A percentile compares a stretch with the other conserved stretches of the same genome.
These are phyloP conservation scores for Nemania sp. DNA, from an alignment of 2,329 filamentous ascomycete genomes.

Conservation along the genomic window DNA sequence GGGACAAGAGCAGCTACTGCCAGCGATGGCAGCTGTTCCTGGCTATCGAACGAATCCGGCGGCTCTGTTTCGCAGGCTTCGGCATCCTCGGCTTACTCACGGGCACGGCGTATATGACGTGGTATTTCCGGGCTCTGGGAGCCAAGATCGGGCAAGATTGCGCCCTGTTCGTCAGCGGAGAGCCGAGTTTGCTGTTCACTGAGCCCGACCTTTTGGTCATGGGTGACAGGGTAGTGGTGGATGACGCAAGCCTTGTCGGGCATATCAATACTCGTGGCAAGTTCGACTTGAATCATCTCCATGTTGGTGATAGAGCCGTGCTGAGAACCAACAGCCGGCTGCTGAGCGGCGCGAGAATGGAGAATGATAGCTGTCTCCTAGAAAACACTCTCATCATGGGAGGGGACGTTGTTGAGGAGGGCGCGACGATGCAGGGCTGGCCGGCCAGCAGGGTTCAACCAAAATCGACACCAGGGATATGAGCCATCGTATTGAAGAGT, in stretches of 20 bases:
- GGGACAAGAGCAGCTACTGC: constrained; percentile 61
- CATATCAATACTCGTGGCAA: constrained; percentile 62
- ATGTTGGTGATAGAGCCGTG: constrained; percentile 57
- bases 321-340: constrained; percentile 56
- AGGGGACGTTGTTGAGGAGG: constrained; percentile 58
- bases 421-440: constrained; percentile 59
- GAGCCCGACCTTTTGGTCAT: constrained; percentile 60
- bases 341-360: constrained; percentile 58
- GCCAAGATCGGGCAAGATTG: constrained; percentile 59
- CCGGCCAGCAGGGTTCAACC: constrained; percentile 43
- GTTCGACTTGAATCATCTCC: constrained; percentile 57
- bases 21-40: constrained; percentile 63
- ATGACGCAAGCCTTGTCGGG: constrained; percentile 60
- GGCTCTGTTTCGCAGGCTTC: constrained; percentile 53
- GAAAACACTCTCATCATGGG: constrained; percentile 63
- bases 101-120: constrained; percentile 55
- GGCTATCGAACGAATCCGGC: constrained; percentile 54
- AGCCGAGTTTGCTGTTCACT: constrained; percentile 58
- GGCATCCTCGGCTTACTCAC: constrained; percentile 59
- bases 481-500: background rate
- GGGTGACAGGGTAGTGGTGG: constrained; percentile 57
- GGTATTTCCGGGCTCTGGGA: constrained; percentile 59
- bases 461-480: background rate
- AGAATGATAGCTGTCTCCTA: constrained; percentile 55
- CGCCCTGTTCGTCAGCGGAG: constrained; percentile 58